Percentiles rank a stretch among this genome's conserved stretches.
Evolutionary conservation across 2,329 filamentous ascomycete species (phyloP).

Genomic region (Apiospora kogelbergensis): DNA sequence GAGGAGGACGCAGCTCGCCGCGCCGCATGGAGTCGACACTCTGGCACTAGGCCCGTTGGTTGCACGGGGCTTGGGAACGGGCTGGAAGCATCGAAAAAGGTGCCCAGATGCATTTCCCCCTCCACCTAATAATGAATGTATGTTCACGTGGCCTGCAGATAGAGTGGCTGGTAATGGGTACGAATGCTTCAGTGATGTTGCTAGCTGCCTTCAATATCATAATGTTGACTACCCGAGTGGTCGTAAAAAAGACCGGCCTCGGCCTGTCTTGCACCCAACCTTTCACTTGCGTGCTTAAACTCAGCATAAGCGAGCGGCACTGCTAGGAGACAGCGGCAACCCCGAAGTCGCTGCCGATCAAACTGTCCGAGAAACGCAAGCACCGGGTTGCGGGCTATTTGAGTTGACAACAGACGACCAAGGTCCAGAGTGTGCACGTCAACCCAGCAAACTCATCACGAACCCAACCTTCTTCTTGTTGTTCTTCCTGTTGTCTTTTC

Average conservation of each 20-base stretch:
- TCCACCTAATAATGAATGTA: background rate
- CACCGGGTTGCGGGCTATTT: background rate
- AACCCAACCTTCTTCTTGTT: background rate
- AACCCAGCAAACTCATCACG: background rate
- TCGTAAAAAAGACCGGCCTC: too few relatives aligned
- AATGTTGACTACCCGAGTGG: background rate
- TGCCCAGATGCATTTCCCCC: slow-evolving; percentile 1
- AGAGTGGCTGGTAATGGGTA: background rate
- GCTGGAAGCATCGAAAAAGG: slow-evolving; percentile 7
- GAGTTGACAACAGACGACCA: background rate
- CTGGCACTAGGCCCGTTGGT: background rate
- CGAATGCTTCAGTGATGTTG: background rate
- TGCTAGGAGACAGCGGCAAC: background rate
- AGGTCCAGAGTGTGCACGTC: background rate
- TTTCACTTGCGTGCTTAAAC: background rate
- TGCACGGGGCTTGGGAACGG: background rate
- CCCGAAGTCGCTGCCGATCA: background rate
- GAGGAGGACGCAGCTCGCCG: background rate
- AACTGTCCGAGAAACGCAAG: background rate
- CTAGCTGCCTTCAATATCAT: background rate
- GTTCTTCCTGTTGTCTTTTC: background rate
- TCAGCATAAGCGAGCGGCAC: background rate
- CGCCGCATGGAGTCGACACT: background rate
- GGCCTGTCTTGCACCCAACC: background rate
- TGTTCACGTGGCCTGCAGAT: background rate